These are phyloP conservation scores for Neoascochyta sp. DNA, from an alignment of 2,329 filamentous ascomycete species.

Conservation along the genomic window DNA sequence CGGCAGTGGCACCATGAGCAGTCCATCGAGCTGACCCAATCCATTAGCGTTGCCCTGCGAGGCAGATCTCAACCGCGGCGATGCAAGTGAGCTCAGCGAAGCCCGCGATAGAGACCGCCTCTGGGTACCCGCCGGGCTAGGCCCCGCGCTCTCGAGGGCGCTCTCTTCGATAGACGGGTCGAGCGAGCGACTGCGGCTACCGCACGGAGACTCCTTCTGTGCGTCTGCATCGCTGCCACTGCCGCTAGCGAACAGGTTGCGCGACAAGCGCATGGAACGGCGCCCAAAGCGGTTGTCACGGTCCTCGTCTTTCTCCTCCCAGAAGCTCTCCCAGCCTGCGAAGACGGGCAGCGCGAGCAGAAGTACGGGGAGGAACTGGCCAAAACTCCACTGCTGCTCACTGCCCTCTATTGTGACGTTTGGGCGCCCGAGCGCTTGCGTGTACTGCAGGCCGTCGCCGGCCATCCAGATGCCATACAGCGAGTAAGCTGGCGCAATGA, in stretches of 20 bases:
- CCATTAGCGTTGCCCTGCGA: conserved; percentile 1
- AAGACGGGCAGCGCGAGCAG: conserved; percentile 30
- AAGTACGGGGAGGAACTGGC: conserved; percentile 29
- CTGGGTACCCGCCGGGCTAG: conserved; percentile 2
- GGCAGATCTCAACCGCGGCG: conserved; percentile 1
- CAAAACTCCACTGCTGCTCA: conserved; percentile 30
- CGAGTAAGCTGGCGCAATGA: conserved; percentile 29
- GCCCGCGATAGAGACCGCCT: no score
- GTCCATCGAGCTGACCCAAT: conserved; percentile 1
- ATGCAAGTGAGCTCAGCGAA: conserved; percentile 1
- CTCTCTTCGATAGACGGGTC: conserved; percentile 15
- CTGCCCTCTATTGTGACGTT: conserved; percentile 18
- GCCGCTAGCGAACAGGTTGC: conserved; percentile 8
- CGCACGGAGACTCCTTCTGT: conserved; percentile 1
- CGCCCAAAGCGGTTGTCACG: conserved; percentile 17
- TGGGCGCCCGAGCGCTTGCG: conserved; percentile 25
- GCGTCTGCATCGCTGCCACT: conserved; percentile 1
- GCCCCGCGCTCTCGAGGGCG: conserved; percentile 10
- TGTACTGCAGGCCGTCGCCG: conserved; percentile 15
- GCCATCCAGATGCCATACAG: conserved; percentile 31
- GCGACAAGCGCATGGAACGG: conserved; percentile 5
- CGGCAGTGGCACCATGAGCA: conserved; percentile 3
- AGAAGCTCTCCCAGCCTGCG: conserved; percentile 31
- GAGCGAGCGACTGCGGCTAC: no score
- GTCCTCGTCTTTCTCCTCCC: conserved; percentile 27